A percentile compares a stretch with the other conserved stretches of the same genome.
These are phyloP conservation scores for Aspergillus flavus DNA, from an alignment of 2,329 filamentous ascomycete species.

Conservation along the genomic window DNA sequence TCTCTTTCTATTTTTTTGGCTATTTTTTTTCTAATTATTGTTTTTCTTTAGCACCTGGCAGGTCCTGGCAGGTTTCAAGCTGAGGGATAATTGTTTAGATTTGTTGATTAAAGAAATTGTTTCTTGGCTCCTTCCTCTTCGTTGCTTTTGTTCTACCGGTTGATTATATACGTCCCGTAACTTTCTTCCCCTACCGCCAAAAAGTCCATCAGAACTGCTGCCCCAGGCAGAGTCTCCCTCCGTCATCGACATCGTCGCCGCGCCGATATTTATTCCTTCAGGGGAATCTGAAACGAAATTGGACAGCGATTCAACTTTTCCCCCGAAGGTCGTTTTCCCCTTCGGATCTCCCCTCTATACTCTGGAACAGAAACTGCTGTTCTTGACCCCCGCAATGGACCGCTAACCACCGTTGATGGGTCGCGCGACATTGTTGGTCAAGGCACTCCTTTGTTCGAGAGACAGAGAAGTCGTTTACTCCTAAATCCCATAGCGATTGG, in stretches of 20 bases:
- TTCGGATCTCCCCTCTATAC: constrained; percentile 3
- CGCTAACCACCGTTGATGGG: constrained; percentile 36
- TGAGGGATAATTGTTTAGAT: not conserved
- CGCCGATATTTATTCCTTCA: constrained; percentile 6
- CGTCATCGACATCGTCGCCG: constrained; percentile 10
- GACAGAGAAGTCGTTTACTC: constrained; percentile 28
- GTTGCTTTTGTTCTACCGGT: constrained; percentile 12
- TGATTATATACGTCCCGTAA: constrained; percentile 19
- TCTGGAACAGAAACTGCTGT: constrained; percentile 22
- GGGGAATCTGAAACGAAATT: constrained; percentile 4
- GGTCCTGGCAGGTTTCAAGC: not conserved
- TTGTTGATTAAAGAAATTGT: constrained; percentile 9
- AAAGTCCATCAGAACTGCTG: constrained; percentile 20
- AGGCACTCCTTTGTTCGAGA: constrained; percentile 32
- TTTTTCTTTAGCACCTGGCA: constrained; percentile 11
- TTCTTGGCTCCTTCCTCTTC: constrained; percentile 15
- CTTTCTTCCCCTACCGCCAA: constrained; percentile 24
- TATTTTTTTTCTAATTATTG: constrained; percentile 12
- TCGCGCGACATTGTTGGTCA: constrained; percentile 43
- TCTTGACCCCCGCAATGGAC: constrained; percentile 41
- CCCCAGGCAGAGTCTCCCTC: constrained; percentile 23
- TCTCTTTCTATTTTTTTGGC: constrained; percentile 13
- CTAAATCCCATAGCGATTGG: constrained; percentile 34
- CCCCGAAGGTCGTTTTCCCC: constrained; percentile 3
- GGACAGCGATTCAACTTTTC: not conserved